Evolutionary conservation across 2,329 filamentous ascomycete genomes (phyloP).

Genomic region (Emergomyces orientalis): DNA sequence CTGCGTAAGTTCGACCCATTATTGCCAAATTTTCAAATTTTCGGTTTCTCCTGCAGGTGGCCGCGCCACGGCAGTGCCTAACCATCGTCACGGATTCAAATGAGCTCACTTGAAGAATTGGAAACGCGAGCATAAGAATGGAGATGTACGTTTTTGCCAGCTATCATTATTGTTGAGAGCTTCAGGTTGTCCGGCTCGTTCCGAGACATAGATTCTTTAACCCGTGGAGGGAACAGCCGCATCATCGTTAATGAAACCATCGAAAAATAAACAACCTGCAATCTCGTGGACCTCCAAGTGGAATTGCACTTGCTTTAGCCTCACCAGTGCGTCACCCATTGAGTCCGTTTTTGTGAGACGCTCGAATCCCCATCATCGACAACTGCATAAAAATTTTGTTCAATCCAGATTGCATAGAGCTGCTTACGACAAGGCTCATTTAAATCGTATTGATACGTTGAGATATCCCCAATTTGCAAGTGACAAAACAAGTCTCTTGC

Average conservation of each 20-base stretch:
- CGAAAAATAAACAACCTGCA: neutral
- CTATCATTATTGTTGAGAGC: neutral
- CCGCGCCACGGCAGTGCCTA: constrained; percentile 7
- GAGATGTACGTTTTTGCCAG: neutral
- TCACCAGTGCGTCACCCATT: neutral
- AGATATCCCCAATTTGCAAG: neutral
- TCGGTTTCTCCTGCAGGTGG: constrained; percentile 1
- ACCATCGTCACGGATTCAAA: constrained; percentile 4
- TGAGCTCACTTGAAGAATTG: neutral
- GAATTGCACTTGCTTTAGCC: neutral
- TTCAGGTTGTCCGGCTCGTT: neutral
- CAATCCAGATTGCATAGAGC: neutral
- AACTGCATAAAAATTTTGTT: neutral
- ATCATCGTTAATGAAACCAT: neutral
- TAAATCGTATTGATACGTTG: neutral
- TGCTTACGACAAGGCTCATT: neutral
- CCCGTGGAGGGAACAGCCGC: neutral
- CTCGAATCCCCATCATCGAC: neutral
- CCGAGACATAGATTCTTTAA: neutral
- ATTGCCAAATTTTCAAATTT: constrained; percentile 3
- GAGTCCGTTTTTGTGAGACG: constrained; percentile 4
- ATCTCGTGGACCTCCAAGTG: neutral
- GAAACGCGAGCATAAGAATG: neutral
- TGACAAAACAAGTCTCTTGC: neutral
- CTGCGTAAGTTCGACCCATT: neutral